Conservation (phyloP, 202 grass and related monocot genomes). For the Carex arenaria region DNA sequence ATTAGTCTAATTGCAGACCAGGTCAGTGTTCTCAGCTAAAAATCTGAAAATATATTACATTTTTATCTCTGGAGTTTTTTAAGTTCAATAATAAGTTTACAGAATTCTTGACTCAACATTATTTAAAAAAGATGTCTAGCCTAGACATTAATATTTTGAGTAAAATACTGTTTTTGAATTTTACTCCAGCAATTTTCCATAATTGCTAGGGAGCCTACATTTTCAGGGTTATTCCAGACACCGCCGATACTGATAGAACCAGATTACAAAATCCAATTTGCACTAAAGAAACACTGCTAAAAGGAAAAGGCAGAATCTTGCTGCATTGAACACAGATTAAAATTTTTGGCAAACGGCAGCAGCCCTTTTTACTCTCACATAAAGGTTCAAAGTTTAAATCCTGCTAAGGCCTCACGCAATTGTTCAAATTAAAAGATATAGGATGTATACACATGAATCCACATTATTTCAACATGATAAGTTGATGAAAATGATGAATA, state of each 20-base stretch:
- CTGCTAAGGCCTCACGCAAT: background rate
- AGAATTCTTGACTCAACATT: background rate
- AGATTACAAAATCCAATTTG: background rate
- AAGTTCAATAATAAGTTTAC: background rate
- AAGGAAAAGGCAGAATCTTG: background rate
- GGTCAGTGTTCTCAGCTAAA: background rate
- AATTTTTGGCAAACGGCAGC: background rate
- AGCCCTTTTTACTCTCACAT: background rate
- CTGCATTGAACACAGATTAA: background rate
- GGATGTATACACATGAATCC: conserved; percentile 2
- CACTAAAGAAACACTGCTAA: background rate
- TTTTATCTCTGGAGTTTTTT: background rate
- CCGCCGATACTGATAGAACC: background rate
- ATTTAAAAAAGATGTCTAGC: background rate
- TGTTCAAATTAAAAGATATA: conserved; percentile 2
- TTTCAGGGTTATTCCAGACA: background rate
- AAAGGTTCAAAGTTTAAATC: background rate
- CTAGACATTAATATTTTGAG: background rate
- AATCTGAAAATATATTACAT: background rate
- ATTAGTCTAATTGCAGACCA: background rate
- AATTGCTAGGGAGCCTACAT: background rate
- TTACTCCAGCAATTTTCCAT: background rate
- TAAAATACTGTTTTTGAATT: background rate
- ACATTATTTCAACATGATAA: background rate
- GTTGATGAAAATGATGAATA: background rate